These are phyloP conservation scores for Xylaria arbuscula DNA, from an alignment of 2,329 filamentous ascomycete genomes.

Conservation along the genomic window DNA sequence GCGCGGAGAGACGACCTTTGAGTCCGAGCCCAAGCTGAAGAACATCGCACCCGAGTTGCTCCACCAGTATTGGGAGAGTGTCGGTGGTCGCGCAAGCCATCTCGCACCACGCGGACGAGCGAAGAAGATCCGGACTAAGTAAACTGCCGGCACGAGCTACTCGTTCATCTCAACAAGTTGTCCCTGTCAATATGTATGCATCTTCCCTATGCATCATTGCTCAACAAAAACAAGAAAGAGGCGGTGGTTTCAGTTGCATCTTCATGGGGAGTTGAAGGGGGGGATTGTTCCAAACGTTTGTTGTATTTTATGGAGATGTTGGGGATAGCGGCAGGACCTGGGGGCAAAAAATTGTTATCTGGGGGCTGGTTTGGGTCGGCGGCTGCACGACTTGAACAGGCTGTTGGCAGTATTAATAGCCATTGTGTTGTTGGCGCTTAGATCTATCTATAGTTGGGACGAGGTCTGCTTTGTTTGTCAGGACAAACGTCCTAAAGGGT, in stretches of 20 bases:
- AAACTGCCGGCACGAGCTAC: background rate
- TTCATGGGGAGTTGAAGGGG: slow-evolving; percentile 29
- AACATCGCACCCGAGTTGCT: slow-evolving; percentile 43
- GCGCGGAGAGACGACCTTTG: slow-evolving; percentile 47
- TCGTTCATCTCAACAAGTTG: background rate
- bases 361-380: background rate
- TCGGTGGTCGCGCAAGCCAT: slow-evolving; percentile 46
- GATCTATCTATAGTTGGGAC: slow-evolving; percentile 13
- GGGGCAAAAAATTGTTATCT: slow-evolving; percentile 16
- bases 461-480: background rate
- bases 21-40: slow-evolving; percentile 48
- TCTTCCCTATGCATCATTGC: slow-evolving; percentile 26
- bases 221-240: background rate
- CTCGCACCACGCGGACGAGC: slow-evolving; percentile 46
- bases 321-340: background rate
- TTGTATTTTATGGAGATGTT: slow-evolving; percentile 1
- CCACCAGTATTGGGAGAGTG: slow-evolving; percentile 48
- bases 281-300: background rate
- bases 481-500: slow-evolving; percentile 10
- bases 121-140: slow-evolving; percentile 41
- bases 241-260: slow-evolving; percentile 30
- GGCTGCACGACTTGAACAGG: background rate
- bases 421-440: slow-evolving; percentile 16
- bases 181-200: slow-evolving; percentile 10
- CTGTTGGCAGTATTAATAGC: slow-evolving; percentile 12